These are phyloP conservation scores for Leccinum fuscescens DNA, from an alignment of 1,284 basidiomycete species.

Conservation along the genomic window DNA sequence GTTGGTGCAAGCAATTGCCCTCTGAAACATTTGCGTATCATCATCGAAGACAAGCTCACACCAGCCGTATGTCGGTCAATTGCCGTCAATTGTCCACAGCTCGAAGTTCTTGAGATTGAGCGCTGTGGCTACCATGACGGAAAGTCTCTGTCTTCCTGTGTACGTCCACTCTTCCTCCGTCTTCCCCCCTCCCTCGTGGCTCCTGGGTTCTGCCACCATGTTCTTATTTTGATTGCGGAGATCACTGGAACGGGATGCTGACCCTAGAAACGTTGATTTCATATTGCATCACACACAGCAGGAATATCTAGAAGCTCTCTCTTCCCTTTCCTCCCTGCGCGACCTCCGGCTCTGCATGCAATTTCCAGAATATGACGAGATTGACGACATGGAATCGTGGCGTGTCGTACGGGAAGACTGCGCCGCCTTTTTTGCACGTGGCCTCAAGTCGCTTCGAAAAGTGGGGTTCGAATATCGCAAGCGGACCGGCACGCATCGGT, in stretches of 20 bases:
- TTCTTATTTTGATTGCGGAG: slow-evolving; percentile 21
- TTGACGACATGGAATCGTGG: slow-evolving; percentile 36
- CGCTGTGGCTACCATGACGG: slow-evolving; percentile 36
- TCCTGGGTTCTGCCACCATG: slow-evolving; percentile 10
- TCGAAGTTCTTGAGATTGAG: slow-evolving; percentile 33
- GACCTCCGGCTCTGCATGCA: slow-evolving; percentile 33
- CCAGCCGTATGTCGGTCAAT: slow-evolving; percentile 29
- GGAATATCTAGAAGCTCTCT: slow-evolving; percentile 35
- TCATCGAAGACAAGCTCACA: slow-evolving; percentile 34
- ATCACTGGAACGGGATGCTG: slow-evolving; percentile 31
- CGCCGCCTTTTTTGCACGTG: slow-evolving; percentile 30
- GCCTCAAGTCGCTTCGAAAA: slow-evolving; percentile 32
- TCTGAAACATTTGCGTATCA: slow-evolving; percentile 31
- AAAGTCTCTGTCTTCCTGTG: slow-evolving; percentile 35
- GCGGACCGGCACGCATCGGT: slow-evolving; percentile 33
- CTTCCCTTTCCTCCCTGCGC: slow-evolving; percentile 25
- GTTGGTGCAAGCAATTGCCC: slow-evolving; percentile 33
- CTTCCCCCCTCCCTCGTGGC: slow-evolving; percentile 11
- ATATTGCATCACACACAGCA: slow-evolving; percentile 30
- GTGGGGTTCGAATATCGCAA: slow-evolving; percentile 36
- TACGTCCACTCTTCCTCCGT: slow-evolving; percentile 29
- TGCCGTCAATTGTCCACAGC: slow-evolving; percentile 29
- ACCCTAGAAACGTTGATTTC: slow-evolving; percentile 31
- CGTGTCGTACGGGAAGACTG: slow-evolving; percentile 28
- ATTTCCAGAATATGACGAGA: slow-evolving; percentile 34